Evolutionary conservation across 2,329 filamentous ascomycete species (phyloP).

Genomic region (Pyricularia pennisetigena): DNA sequence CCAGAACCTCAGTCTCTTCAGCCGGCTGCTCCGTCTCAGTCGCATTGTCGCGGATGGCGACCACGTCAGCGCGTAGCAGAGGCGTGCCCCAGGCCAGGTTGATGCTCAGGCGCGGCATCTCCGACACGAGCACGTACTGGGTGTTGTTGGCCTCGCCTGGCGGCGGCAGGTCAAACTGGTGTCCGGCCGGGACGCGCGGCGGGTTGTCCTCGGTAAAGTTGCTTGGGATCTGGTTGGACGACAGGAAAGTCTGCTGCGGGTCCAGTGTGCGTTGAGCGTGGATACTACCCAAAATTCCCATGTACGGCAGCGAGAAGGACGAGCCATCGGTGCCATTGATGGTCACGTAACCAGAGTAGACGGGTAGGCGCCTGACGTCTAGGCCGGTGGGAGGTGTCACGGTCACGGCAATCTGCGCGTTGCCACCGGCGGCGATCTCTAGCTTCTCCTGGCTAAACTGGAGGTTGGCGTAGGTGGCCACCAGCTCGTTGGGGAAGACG

Average conservation of each 20-base stretch:
- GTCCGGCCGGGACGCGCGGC: conserved; percentile 19
- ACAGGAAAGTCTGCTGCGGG: conserved; percentile 7
- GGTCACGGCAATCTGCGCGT: conserved; percentile 35
- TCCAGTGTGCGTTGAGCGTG: conserved; percentile 23
- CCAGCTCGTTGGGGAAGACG: conserved; percentile 34
- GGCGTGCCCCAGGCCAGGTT: conserved; percentile 34
- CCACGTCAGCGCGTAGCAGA: conserved; percentile 31
- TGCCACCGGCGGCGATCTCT: conserved; percentile 29
- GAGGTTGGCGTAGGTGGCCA: conserved; percentile 30
- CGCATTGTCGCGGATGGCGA: conserved; percentile 23
- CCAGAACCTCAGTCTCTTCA: conserved; percentile 19
- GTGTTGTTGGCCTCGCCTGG: conserved; percentile 23
- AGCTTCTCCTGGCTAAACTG: conserved; percentile 31
- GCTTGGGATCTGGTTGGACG: neutral
- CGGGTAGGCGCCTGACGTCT: conserved; percentile 28
- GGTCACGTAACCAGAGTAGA: conserved; percentile 38
- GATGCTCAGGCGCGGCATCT: conserved; percentile 28
- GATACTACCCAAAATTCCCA: conserved; percentile 28
- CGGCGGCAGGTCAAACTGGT: conserved; percentile 30
- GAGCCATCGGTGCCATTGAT: conserved; percentile 31
- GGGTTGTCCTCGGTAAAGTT: neutral
- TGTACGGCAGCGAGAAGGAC: conserved; percentile 27
- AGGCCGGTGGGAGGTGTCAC: conserved; percentile 28
- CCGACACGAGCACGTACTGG: conserved; percentile 14
- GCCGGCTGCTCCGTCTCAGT: conserved; percentile 7